These are phyloP conservation scores for Pleurotus sapidus DNA, from an alignment of 768 basidiomycete species.

Conservation along the genomic window DNA sequence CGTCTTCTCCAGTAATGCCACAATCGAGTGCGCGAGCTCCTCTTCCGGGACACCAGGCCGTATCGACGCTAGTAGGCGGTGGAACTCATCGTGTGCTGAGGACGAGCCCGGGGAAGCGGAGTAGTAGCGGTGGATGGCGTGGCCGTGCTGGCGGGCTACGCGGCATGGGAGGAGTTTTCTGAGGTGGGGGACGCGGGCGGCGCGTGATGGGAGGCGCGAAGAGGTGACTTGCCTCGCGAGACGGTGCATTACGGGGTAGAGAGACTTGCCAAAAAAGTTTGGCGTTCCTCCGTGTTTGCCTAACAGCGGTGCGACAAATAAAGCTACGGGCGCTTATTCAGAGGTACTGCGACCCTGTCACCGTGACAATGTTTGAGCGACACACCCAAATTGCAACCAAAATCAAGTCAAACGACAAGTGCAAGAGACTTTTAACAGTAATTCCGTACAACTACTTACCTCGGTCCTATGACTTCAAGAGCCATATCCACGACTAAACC, in stretches of 20 bases:
- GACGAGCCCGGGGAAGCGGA: slow-evolving; percentile 15
- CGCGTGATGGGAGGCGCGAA: not conserved
- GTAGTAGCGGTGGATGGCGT: slow-evolving; percentile 18
- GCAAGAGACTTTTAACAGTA: no score
- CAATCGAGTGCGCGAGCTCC: slow-evolving; percentile 18
- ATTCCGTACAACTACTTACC: no score
- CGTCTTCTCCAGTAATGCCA: slow-evolving; percentile 14
- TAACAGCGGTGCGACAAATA: no score
- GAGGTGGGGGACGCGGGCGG: not conserved
- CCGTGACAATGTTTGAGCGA: no score
- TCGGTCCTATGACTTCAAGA: no score
- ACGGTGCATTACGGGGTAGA: slow-evolving; percentile 5
- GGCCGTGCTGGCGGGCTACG: not conserved
- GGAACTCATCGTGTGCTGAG: slow-evolving; percentile 14
- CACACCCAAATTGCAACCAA: no score
- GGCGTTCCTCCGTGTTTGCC: no score
- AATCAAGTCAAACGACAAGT: no score
- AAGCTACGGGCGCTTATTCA: no score
- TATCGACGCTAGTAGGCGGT: slow-evolving; percentile 16
- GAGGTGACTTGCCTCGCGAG: not conserved
- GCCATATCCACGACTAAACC: no score
- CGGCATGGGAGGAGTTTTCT: not conserved
- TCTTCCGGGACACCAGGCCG: slow-evolving; percentile 17
- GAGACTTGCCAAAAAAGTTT: no score
- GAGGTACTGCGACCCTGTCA: no score